Base-by-base conservation (phyloP, 371 early-diverging fungal species). In the Mortierella sp. region DNA sequence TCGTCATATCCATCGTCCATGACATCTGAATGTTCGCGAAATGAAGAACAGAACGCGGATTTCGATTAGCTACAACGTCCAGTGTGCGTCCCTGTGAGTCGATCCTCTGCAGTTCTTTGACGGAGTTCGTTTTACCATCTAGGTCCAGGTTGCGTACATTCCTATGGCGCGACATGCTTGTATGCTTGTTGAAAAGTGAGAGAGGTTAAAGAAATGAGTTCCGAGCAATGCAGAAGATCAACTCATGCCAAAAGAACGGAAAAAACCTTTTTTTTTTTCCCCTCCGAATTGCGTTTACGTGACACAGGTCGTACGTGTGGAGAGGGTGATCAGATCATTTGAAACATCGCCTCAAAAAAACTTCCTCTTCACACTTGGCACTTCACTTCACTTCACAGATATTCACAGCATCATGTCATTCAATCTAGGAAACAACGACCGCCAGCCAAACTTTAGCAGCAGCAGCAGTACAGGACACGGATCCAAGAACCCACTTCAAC, bases 111-210 rank as follows among this genome's bases (percentile, higher is more conserved):
- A n/a, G n/a, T n/a, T n/a, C n/a, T 7, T 28, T 19, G 19, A 23
- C 15, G n/a, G 42, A 27, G 24, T 11, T 9, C 12, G 21, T 15
- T 15, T 47, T 85, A 91, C 92, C 92, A 48, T 89, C 87, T 32
- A 89, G 72, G 59, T 89, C 89, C 32, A 93, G 56, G 67, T 91
- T 92, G 65, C 92, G 81, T 49, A 93, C 82, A 53, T 81, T 84
- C 69, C 93, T 83, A 64, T 93, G 93, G 57, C 93, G 84, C 24
- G 92, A 90, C 93, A 93, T 92, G 52, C 15, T 73, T 52, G 28
- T 41, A 28, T 4, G 0, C 43, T 46, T n/a, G 41, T 15, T 50
- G 42, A 28, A 26, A 9, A 9, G 32, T 32, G 28, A 19, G 19
- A 11, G 48, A 42, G 44, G 21, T 32, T 17, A 30, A 19, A 21